Evolutionary conservation across 2,329 filamentous ascomycete genomes (phyloP).

Genomic region (Orbilia quercus): DNA sequence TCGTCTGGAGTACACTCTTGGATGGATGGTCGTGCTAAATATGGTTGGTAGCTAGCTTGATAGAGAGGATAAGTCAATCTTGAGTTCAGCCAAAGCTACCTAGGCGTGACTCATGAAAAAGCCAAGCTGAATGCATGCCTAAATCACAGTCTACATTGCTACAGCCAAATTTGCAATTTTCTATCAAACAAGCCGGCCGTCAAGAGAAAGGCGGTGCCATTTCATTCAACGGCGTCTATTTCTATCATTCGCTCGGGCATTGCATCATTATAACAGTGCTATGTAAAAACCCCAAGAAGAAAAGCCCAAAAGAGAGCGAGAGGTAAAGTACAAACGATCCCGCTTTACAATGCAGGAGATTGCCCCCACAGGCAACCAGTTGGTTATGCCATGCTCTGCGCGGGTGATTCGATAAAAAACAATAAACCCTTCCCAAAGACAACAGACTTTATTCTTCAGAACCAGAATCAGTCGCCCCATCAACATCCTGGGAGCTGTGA

Average conservation of each 20-base stretch:
- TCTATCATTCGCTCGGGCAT: constrained; percentile 24
- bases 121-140: neutral
- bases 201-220: constrained; percentile 29
- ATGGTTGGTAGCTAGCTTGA: too few relatives aligned
- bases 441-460: constrained; percentile 1
- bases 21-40: too few relatives aligned
- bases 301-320: constrained; percentile 9
- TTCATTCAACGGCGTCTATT: constrained; percentile 15
- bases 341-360: neutral
- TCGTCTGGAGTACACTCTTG: too few relatives aligned
- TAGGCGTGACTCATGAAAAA: constrained; percentile 20
- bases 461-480: constrained; percentile 21
- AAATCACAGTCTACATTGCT: too few relatives aligned
- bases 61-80: too few relatives aligned
- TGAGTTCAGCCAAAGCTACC: too few relatives aligned
- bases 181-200: neutral
- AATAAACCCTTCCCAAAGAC: neutral
- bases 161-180: neutral
- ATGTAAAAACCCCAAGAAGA: constrained; percentile 19
- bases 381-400: constrained; percentile 10
- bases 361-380: neutral
- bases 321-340: constrained; percentile 18
- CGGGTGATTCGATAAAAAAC: constrained; percentile 2
- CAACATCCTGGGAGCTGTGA: constrained; percentile 25
- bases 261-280: neutral